A percentile compares a stretch with the other conserved stretches of the same genome.
phyloP scores from a whole-genome alignment of 345 rosid species.

The Eucalyptus leucophloia region DNA sequence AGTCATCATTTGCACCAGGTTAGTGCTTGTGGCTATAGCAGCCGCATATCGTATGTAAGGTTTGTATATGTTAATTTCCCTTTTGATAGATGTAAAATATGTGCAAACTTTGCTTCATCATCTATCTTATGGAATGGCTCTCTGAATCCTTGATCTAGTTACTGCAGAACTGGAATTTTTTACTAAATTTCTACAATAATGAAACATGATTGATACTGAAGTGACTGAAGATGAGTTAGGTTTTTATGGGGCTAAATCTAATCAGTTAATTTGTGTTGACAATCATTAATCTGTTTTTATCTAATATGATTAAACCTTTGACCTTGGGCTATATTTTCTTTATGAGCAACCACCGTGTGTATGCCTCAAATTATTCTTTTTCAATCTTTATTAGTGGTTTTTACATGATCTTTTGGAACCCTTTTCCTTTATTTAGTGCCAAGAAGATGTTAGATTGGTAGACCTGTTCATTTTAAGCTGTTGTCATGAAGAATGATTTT shows the following conservation, averaged over 20 bases:
- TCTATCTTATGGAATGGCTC: not conserved
- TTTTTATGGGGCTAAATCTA: not conserved
- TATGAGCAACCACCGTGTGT: not conserved
- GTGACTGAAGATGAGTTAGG: not conserved
- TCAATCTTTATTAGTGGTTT: not conserved
- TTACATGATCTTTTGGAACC: not conserved
- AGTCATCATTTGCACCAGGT: conserved; percentile 84
- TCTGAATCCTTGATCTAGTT: not conserved
- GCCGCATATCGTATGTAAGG: not conserved
- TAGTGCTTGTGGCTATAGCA: not conserved
- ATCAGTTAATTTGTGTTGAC: not conserved
- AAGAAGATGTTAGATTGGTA: not conserved
- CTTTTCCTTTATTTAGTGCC: not conserved
- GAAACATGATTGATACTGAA: not conserved
- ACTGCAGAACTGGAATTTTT: not conserved
- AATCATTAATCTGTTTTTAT: not conserved
- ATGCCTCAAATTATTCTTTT: not conserved
- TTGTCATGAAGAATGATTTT: not conserved
- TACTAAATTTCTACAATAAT: not conserved
- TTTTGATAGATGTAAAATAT: not conserved
- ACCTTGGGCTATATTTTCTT: not conserved
- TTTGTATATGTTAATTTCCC: not conserved
- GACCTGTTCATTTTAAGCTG: not conserved
- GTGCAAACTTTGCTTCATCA: not conserved
- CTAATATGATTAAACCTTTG: not conserved